phyloP scores from a whole-genome alignment of 2,329 filamentous ascomycete genomes.

The Uncinocarpus reesii region DNA sequence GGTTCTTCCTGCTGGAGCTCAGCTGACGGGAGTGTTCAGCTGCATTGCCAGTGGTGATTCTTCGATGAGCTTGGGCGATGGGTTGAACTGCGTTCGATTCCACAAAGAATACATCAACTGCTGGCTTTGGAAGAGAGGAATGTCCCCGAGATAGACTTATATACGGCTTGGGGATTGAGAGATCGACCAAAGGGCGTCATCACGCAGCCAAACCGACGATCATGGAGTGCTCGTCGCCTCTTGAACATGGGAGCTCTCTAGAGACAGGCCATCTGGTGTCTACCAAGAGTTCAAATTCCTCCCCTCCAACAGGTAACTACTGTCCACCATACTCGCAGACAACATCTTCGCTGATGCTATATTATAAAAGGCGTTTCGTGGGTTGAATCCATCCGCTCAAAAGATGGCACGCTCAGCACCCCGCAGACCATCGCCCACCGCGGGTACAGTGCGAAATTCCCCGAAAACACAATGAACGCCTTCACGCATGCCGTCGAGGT shows the following conservation, averaged over 20 bases:
- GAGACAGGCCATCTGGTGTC: constrained; percentile 8
- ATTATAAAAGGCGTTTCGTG: constrained; percentile 1
- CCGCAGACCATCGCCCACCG: constrained; percentile 36
- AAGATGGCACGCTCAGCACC: background rate
- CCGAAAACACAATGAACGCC: constrained; percentile 77
- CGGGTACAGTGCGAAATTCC: constrained; percentile 55
- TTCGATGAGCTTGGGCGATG: background rate
- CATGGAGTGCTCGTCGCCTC: background rate
- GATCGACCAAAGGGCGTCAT: background rate
- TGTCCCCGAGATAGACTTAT: background rate
- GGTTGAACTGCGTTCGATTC: background rate
- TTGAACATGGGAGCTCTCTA: constrained; percentile 3
- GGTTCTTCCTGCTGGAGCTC: no score
- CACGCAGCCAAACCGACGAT: no score
- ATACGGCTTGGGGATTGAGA: background rate
- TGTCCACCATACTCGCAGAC: background rate
- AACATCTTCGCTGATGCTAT: background rate
- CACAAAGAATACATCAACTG: background rate
- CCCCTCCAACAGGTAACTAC: background rate
- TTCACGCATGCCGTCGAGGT: constrained; percentile 63
- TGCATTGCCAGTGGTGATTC: background rate
- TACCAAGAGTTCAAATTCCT: constrained; percentile 5
- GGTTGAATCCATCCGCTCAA: constrained; percentile 3
- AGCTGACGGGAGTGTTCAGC: background rate
- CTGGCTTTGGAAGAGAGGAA: background rate